Evolutionary conservation across 2,329 filamentous ascomycete species (phyloP), one percentile per base, ranked within the genome.

Genomic region (Tolypocladium tropicale): DNA sequence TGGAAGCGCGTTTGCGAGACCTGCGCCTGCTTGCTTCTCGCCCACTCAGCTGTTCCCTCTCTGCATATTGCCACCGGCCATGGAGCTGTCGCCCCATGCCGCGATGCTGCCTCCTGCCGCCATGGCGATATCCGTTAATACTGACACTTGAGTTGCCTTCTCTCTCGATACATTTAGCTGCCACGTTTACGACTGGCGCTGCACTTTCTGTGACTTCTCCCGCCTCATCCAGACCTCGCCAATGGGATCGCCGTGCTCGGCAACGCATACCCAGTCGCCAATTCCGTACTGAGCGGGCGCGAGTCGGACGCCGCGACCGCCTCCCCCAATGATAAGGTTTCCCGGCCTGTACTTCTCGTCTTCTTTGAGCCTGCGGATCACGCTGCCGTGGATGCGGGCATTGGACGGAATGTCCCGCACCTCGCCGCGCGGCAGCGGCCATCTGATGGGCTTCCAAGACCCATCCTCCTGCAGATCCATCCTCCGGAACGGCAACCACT

Each of bases 291-390:
- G 70, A 7, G 76, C 64, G 0, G 86, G 83, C 1, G 89, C 89
- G 10, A 63, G 72, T 30, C 81, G 76, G 1, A 83, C 75, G 1
- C 89, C 89, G 33, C 89, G 75, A 0, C 89, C 89, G 18, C 89
- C 89, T 1, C 89, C 89, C 0, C 89, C 89, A 3, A 92, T 71
- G 58, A 94, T 90, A 54, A 94, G 68, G 59, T 94, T 94, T 0
- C 89, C 89, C 0, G 89, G 89, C 0, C 89, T 78, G 64, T 93
- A 94, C 0, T 63, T 73, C 1, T 76, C 66, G 58, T 91, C 80
- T 9, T 73, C 69, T 51, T 82, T 69, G 83, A 94, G 86, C 7
- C 89, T 79, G 21, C 82, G 81, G 56, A 94, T 83, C 0, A 90
- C 89, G 25, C 85, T 89, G 46, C 84, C 81, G 63, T 94, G 89